Percentiles rank a stretch among this genome's conserved stretches.
Conservation (phyloP, 805 yeast genomes). For the Candida ponderosae region DNA sequence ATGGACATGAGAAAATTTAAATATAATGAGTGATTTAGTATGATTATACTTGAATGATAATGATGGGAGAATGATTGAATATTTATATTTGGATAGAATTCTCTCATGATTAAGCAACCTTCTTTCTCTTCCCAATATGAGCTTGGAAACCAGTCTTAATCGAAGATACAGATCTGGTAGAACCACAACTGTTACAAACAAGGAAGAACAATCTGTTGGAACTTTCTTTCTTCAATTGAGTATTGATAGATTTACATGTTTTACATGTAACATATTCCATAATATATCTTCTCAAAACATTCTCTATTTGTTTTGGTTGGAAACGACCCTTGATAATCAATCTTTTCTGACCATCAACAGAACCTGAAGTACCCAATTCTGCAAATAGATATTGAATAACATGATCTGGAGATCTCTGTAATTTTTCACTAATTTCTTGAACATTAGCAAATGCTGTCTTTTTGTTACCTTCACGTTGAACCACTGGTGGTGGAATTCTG, state of each 20-base stretch:
- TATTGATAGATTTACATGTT: slow-evolving; percentile 97
- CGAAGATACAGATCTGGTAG: slow-evolving; percentile 92
- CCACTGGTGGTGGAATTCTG: slow-evolving; percentile 95
- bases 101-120: slow-evolving; percentile 18
- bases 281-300: slow-evolving; percentile 92
- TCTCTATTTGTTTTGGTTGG: slow-evolving; percentile 96
- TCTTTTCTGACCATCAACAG: slow-evolving; percentile 96
- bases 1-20: too few species aligned
- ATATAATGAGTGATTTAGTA: too few species aligned
- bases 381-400: slow-evolving; percentile 95
- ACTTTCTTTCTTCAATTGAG: slow-evolving; percentile 90
- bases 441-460: slow-evolving; percentile 95
- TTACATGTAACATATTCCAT: slow-evolving; percentile 97
- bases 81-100: too few species aligned
- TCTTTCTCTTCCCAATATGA: slow-evolving; percentile 86
- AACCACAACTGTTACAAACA: slow-evolving; percentile 97
- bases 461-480: slow-evolving; percentile 95
- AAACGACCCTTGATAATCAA: slow-evolving; percentile 96
- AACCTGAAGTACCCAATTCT: slow-evolving; percentile 98
- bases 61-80: too few species aligned
- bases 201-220: slow-evolving; percentile 94
- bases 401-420: slow-evolving; percentile 96
- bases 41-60: too few species aligned
- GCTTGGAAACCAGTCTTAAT: slow-evolving; percentile 99
- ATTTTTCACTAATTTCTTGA: slow-evolving; percentile 86